Evolutionary conservation across 164 flowering plant species (phyloP), one percentile per base, ranked within the genome.

Genomic region (Berberis vulgaris): DNA sequence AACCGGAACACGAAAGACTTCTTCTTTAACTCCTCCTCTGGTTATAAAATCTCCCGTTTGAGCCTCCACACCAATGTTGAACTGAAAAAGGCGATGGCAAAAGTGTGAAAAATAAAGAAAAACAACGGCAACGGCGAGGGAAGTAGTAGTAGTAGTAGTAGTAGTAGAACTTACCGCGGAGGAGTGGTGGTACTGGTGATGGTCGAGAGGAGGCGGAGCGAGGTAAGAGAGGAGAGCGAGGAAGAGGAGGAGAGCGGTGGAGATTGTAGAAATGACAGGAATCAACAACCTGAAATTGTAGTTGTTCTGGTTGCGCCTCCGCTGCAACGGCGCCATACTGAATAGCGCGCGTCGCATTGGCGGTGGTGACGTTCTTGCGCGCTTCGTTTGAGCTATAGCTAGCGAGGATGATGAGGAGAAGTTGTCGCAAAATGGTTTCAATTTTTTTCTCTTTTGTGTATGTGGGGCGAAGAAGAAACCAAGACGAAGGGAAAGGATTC

Each of bases 1-100:
- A 38, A 78, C 89, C 68, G 83, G 84, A 71, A 80, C 81, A 57
- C 69, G 80, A 66, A 87, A 81, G 49, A 59, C 60, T 11, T 62
- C 45, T 2, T 66, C 70, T n/a, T 63, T 53, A n/a, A 67, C 50
- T 49, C 64, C 38, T 62, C 59, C 57, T 59, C 57, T n/a, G n/a
- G n/a, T 52, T 26, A 10, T 26, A 52, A 4, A 1, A 12, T 52
- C 3, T 38, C 13, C 41, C 26, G 5, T 56, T 8, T 57, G 65
- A 56, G 49, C 71, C 44, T 62, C 63, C 6, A 9, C 62, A 38
- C 54, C 73, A 42, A 59, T 65, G 3, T 67, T 62, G 10, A 61
- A 42, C 81, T 74, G 63, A 43, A 65, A 42, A 62, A 43, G 26
- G 44, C 43, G 10, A 45, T 49, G 42, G 44, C n/a, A 13, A 13